Percentiles rank a stretch among this genome's conserved stretches.
These are phyloP conservation scores for Drechslerella dactyloides DNA, from an alignment of 2,329 filamentous ascomycete genomes.

Conservation along the genomic window DNA sequence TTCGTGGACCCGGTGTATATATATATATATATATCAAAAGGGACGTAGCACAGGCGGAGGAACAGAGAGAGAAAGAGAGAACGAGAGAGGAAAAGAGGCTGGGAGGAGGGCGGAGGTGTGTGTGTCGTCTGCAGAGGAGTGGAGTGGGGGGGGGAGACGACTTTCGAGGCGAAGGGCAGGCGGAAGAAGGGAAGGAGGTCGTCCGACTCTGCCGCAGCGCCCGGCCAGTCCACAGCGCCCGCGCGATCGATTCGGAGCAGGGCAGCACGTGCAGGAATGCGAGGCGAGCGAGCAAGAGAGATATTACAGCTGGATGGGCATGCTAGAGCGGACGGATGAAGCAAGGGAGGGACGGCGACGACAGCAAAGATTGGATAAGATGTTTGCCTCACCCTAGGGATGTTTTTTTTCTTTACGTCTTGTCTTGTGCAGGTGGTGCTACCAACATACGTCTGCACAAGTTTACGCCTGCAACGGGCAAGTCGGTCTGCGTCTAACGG, in stretches of 20 bases:
- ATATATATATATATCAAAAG: no score
- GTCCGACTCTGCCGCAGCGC: constrained; percentile 37
- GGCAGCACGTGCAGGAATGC: neutral
- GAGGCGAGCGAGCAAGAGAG: no score
- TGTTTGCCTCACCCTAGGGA: constrained; percentile 7
- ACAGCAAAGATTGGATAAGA: neutral
- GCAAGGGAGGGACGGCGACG: no score
- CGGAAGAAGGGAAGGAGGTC: constrained; percentile 35
- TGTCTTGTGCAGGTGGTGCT: constrained; percentile 30
- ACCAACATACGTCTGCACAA: constrained; percentile 4
- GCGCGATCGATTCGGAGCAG: constrained; percentile 9
- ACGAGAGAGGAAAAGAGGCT: constrained; percentile 4
- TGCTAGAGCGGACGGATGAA: no score
- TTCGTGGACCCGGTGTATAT: no score
- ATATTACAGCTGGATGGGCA: no score
- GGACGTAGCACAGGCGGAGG: neutral
- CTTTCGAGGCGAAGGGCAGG: constrained; percentile 35
- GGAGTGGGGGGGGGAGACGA: constrained; percentile 17
- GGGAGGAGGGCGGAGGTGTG: constrained; percentile 1
- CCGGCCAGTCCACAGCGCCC: neutral
- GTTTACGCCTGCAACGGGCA: constrained; percentile 16
- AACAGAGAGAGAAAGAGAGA: constrained; percentile 12
- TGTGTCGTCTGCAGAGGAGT: constrained; percentile 8
- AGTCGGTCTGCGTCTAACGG: constrained; percentile 25
- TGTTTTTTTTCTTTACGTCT: constrained; percentile 19